Base-by-base conservation (phyloP, 352 stramenopile genomes). In the Pythium folliculosum region DNA sequence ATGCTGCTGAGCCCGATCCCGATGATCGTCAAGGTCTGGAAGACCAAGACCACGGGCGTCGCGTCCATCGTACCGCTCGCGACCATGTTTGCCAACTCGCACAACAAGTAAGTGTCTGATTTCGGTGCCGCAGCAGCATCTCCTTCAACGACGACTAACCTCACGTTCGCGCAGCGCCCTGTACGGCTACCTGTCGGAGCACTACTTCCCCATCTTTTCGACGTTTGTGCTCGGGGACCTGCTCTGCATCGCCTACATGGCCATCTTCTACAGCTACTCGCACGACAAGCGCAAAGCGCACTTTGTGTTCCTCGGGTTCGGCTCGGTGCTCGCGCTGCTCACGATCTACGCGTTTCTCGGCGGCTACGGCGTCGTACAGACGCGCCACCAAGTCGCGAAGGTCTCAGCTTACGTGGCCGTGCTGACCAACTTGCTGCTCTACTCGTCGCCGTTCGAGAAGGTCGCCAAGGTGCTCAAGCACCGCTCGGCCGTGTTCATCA, bases 381-480 rank as follows among this genome's bases (percentile, higher is more conserved):
- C 57, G 59, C 69, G 50, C 13, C 55, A 35, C 61, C 13, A 54
- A 58, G 32, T 77, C 35, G 71, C 63, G 38, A 65, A 72, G 30
- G 43, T 83, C 10, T 53, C 77, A 14, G 78, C 72, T 0, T 85
- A 80, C 55, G 43, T 82, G 52, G 63, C 65, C 6, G 77, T 85
- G 50, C 23, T 77, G 7, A 73, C 82, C n/a, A 78, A 67, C 6
- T 21, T 86, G 49, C 52, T 86, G 56, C 79, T 90, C 16, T 88
- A 86, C 71, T 72, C 70, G 47, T 86, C 78, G n/a, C 81, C 81
- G 4, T 87, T 89, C 55, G 74, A 84, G 43, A 86, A 80, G 49
- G 73, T 85, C 62, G 62, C 54, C 19, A 65, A 80, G 23, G 80
- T 89, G 35, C 27, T 86, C 60, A 75, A 73, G 63, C 76, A 76